These are phyloP conservation scores for Phoma sp. DNA, from an alignment of 2,329 filamentous ascomycete species.

Conservation along the genomic window DNA sequence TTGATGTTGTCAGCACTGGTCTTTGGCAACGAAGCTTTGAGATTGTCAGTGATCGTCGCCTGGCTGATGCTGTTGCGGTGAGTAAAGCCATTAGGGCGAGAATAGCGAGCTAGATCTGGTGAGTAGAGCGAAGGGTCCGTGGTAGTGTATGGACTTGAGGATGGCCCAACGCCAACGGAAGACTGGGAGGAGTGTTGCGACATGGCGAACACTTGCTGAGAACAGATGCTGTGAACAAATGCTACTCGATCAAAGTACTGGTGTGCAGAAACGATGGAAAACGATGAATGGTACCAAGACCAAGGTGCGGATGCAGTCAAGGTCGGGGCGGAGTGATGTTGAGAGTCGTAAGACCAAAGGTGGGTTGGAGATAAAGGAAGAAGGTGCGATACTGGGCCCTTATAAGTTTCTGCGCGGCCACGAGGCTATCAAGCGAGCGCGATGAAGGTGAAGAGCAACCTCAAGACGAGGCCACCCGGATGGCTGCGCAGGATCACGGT, in stretches of 20 bases:
- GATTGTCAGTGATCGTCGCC: conserved; percentile 17
- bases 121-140: conserved; percentile 40
- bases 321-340: conserved; percentile 24
- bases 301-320: conserved; percentile 15
- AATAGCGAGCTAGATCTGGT: conserved; percentile 30
- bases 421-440: background rate
- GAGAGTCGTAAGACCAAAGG: conserved; percentile 17
- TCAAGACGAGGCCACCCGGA: too few relatives aligned
- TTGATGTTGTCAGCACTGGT: conserved; percentile 12
- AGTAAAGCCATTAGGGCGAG: conserved; percentile 5
- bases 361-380: conserved; percentile 18
- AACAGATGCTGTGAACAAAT: conserved; percentile 9
- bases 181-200: conserved; percentile 35
- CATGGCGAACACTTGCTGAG: conserved; percentile 29
- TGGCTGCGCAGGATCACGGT: too few relatives aligned
- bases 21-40: conserved; percentile 13
- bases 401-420: conserved; percentile 6
- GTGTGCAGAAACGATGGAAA: conserved; percentile 29
- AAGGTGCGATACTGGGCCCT: conserved; percentile 12
- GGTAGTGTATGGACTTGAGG: conserved; percentile 35
- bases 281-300: conserved; percentile 13
- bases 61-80: conserved; percentile 19
- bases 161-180: conserved; percentile 25
- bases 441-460: too few relatives aligned
- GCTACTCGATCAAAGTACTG: conserved; percentile 6